Evolutionary conservation across 1,284 basidiomycete genomes (phyloP), one percentile per base, ranked within the genome.

Genomic region (Naganishia sp.): DNA sequence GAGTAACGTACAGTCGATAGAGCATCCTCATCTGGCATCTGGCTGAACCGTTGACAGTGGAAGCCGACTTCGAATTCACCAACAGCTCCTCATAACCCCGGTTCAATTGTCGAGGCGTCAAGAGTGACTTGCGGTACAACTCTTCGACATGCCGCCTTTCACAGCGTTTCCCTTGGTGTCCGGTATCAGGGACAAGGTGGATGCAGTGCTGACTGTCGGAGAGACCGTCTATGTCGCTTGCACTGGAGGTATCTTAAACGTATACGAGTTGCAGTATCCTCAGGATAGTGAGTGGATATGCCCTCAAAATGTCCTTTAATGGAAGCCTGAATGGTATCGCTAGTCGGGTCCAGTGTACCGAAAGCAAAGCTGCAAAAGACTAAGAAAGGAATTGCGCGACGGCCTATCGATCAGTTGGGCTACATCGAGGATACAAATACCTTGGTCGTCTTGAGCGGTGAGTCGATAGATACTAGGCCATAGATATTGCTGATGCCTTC

Each of bases 361-460:
- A 60, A 65, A 47, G 60, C 58, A 42, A 63, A 61, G 53, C 35
- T 61, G 31, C 25, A 89, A 18, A 87, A 89, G 70, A 85, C 84
- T 18, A 90, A 87, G 84, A 87, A 86, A 68, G 80, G 77, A 5
- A 77, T 94, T 39, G 81, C 83, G 15, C 83, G 86, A 70, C 85
- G 84, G 71, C 83, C 89, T 13, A 90, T 98, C 49, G 93, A 97
- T 66, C 92, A 92, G 74, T 81, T 97, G 6, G 90, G 87, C 2
- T 88, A 89, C 60, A 84, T 97, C 70, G 88, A 88, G 69, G 90
- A 92, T 71, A 84, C 90, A 17, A 88, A 90, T 71, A 88, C 89
- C 11, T 81, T 97, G 32, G 87, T 90, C 4, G 84, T 90, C 9
- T 83, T 96, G 2, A 89, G 90, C 21, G 92, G 93, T 91, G 70